A percentile compares a stretch with the other conserved stretches of the same genome.
Evolutionary conservation across 1,284 basidiomycete genomes (phyloP).

Genomic region (Sanguinoderma infundibulare): DNA sequence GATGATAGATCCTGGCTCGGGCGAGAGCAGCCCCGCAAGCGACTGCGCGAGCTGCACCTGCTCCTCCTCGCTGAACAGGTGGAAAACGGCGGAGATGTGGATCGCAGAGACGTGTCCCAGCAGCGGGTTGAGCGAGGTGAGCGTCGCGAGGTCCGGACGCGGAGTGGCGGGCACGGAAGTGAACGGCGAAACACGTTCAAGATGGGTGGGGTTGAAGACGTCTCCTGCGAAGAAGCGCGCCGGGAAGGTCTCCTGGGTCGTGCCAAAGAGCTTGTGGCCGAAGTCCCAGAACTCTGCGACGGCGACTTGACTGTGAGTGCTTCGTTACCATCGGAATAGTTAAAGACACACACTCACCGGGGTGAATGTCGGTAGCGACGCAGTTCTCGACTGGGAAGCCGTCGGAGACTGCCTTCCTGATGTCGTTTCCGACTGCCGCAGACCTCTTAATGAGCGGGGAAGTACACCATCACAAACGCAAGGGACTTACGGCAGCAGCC

Average conservation of each 20-base stretch:
- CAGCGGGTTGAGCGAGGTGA: conserved; percentile 44
- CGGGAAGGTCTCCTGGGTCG: conserved; percentile 42
- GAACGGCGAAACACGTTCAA: conserved; percentile 30
- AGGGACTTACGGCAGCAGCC: conserved; percentile 50
- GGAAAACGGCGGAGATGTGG: conserved; percentile 51
- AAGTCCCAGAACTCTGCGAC: conserved; percentile 33
- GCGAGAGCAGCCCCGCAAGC: conserved; percentile 44
- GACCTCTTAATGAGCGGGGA: background rate
- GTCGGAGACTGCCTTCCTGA: conserved; percentile 46
- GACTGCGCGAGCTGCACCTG: conserved; percentile 43
- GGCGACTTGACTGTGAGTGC: conserved; percentile 24
- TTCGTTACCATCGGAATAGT: background rate
- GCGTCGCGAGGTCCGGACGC: conserved; percentile 36
- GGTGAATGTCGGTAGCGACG: conserved; percentile 40
- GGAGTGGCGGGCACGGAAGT: conserved; percentile 26
- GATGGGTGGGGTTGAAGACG: conserved; percentile 40
- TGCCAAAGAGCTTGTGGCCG: conserved; percentile 36
- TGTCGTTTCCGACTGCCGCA: conserved; percentile 46
- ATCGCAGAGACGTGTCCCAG: conserved; percentile 48
- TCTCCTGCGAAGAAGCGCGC: conserved; percentile 48
- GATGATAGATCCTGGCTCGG: conserved; percentile 38
- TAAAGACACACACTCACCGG: conserved; percentile 27
- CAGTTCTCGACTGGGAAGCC: conserved; percentile 39
- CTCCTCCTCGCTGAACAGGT: conserved; percentile 47
- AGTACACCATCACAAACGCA: background rate